phyloP scores from a whole-genome alignment of 2,329 filamentous ascomycete species.

The Bimuria novae-zelandiae region DNA sequence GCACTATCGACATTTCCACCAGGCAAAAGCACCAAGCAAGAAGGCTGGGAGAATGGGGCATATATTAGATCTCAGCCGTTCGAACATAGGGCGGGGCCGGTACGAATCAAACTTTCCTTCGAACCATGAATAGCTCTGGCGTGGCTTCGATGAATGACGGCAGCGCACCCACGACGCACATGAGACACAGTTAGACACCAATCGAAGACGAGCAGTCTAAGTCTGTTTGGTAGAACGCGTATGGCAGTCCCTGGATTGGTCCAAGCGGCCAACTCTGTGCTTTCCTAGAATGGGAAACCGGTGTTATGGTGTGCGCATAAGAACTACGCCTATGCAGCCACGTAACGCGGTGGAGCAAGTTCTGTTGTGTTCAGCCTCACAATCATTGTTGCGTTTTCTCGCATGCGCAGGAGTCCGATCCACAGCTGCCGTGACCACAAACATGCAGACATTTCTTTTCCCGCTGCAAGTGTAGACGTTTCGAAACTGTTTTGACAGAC shows the following conservation, averaged over 20 bases:
- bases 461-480: neutral
- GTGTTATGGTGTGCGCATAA: constrained; percentile 8
- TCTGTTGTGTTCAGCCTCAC: neutral
- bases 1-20: neutral
- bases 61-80: constrained; percentile 28
- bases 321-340: constrained; percentile 1
- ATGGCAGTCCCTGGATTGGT: constrained; percentile 12
- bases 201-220: constrained; percentile 15
- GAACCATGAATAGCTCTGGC: constrained; percentile 21
- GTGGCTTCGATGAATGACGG: constrained; percentile 30
- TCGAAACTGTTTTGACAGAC: constrained; percentile 8
- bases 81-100: constrained; percentile 21
- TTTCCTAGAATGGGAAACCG: constrained; percentile 22
- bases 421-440: neutral
- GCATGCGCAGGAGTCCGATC: neutral
- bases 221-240: constrained; percentile 11
- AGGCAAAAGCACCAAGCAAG: constrained; percentile 4
- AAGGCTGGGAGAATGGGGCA: constrained; percentile 9
- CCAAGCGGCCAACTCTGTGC: constrained; percentile 15
- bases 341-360: neutral
- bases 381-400: neutral
- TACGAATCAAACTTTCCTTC: constrained; percentile 23
- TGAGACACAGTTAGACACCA: constrained; percentile 13
- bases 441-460: neutral
- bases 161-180: constrained; percentile 19